Percentiles rank a stretch among this genome's conserved stretches.
These are phyloP conservation scores for Colletotrichum shisoi DNA, from an alignment of 2,329 filamentous ascomycete species.

Conservation along the genomic window DNA sequence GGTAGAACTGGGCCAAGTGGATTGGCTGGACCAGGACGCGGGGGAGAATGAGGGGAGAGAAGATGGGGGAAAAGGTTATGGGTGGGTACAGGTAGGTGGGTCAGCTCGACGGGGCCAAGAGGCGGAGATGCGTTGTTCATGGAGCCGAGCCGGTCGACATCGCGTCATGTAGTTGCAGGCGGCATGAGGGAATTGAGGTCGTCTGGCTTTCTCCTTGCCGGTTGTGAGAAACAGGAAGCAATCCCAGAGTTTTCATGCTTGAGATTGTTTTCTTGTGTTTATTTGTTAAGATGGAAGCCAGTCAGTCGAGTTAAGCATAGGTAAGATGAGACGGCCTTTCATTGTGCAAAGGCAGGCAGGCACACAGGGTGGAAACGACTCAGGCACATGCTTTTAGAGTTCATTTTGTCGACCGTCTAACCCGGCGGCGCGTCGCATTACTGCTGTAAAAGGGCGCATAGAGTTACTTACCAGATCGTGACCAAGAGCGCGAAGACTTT, in stretches of 20 bases:
- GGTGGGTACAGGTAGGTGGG: constrained; percentile 1
- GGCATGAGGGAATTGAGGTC: not conserved
- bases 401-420: not conserved
- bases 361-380: not conserved
- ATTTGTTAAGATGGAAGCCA: constrained; percentile 10
- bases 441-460: not conserved
- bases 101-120: constrained; percentile 1
- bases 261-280: not conserved
- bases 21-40: constrained; percentile 18
- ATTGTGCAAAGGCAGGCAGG: constrained; percentile 11
- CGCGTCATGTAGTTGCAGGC: constrained; percentile 4
- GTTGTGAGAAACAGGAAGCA: not conserved
- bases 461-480: not conserved
- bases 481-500: not conserved
- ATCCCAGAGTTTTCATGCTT: not conserved
- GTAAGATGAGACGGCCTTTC: not conserved
- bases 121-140: constrained; percentile 13
- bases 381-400: constrained; percentile 19
- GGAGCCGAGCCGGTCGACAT: constrained; percentile 4
- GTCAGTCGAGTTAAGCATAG: constrained; percentile 1
- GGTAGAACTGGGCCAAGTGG: constrained; percentile 16
- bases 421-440: constrained; percentile 16
- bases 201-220: not conserved
- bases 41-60: constrained; percentile 28
- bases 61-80: constrained; percentile 10